Evolutionary conservation across 768 basidiomycete genomes (phyloP).

Genomic region (Lentinula raphanica): DNA sequence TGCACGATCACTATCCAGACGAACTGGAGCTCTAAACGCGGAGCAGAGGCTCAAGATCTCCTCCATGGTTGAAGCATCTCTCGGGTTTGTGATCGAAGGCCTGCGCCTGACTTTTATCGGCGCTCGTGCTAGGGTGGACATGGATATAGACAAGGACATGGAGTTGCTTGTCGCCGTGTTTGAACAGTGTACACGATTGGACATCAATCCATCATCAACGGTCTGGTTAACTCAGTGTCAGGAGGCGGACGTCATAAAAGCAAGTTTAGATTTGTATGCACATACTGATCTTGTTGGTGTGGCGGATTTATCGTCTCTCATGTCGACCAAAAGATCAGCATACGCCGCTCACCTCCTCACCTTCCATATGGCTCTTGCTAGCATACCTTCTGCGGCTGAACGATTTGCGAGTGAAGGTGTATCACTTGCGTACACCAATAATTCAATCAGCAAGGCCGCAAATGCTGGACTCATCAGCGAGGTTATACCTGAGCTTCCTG

Average conservation of each 20-base stretch:
- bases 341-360: slow-evolving; percentile 76
- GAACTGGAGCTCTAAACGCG: slow-evolving; percentile 48
- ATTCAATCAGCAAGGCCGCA: slow-evolving; percentile 70
- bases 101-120: slow-evolving; percentile 60
- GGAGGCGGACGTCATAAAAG: slow-evolving; percentile 72
- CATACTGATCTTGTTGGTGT: slow-evolving; percentile 66
- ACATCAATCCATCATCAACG: slow-evolving; percentile 62
- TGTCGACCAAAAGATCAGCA: slow-evolving; percentile 58
- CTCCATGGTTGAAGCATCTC: slow-evolving; percentile 54
- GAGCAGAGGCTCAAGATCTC: slow-evolving; percentile 59
- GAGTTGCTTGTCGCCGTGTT: slow-evolving; percentile 79
- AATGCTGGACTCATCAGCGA: slow-evolving; percentile 71
- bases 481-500: slow-evolving; percentile 61
- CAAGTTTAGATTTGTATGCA: slow-evolving; percentile 68
- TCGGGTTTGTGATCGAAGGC: slow-evolving; percentile 65
- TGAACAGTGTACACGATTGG: slow-evolving; percentile 67
- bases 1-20: slow-evolving; percentile 43
- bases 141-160: slow-evolving; percentile 76
- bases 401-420: slow-evolving; percentile 80
- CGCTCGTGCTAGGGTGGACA: slow-evolving; percentile 49
- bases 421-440: slow-evolving; percentile 78
- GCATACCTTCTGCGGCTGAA: slow-evolving; percentile 74
- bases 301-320: slow-evolving; percentile 58
- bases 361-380: slow-evolving; percentile 83
- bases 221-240: slow-evolving; percentile 79